Evolutionary conservation across 1,284 basidiomycete genomes (phyloP), one percentile per base, ranked within the genome.

Genomic region (Ustilago trichophora): DNA sequence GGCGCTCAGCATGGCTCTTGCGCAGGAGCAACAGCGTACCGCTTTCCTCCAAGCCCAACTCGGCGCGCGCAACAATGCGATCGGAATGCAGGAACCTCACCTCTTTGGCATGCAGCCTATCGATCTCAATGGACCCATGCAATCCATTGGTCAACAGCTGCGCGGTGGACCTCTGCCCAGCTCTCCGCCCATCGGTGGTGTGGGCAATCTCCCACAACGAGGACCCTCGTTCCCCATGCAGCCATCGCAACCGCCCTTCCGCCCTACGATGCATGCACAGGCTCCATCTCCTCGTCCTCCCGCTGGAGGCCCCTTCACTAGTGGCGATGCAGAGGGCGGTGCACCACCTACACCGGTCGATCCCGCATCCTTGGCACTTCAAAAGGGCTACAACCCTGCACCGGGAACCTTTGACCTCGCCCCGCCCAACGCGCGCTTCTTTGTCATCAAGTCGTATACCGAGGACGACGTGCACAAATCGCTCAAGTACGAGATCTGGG

Each of bases 371-470:
- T 46, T 66, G 15, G 62, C 55, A n/a, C 38, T 56, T n/a, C 42
- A 49, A 29, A 65, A 66, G 50, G 72, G 55, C 42, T 68, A 64
- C 60, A 76, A 76, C 24, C 75, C 75, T 1, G 43, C 63, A 4
- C 51, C 46, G 4, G 56, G 56, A 16, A 54, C 55, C 9, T 74
- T 76, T 19, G 65, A 65, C 29, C 51, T 68, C 7, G 18, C 43
- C 6, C 76, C 76, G 2, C 29, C 52, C 19, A 51, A 65, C 24
- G 73, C 70, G 18, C 72, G 78, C 37, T 77, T 67, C 57, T 80
- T 80, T 51, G 78, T 80, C 29, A 80, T 80, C 73, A 80, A 80
- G 46, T 76, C 73, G 24, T 80, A 78, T 42, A 80, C 76, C 21
- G 78, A 80, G 29, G 77, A 76, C 22, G 79, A 81, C 36, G 76